These are phyloP conservation scores for Colletotrichum sp. DNA, from an alignment of 2,329 filamentous ascomycete genomes.

Conservation along the genomic window DNA sequence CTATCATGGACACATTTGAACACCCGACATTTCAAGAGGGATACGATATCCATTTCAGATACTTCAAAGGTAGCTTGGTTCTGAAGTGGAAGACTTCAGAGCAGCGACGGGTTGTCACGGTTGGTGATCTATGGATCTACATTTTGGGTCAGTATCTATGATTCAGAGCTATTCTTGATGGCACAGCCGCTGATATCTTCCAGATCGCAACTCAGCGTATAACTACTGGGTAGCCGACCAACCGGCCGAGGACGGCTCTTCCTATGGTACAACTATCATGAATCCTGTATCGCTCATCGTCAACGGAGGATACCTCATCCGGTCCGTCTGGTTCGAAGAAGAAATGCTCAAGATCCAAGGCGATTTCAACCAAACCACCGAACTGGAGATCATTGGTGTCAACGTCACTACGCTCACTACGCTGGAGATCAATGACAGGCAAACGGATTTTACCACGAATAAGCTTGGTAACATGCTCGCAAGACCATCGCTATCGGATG, in stretches of 20 bases:
- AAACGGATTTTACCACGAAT: conserved; percentile 38
- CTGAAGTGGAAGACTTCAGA: conserved; percentile 57
- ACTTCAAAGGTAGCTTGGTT: conserved; percentile 16
- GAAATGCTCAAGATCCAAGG: conserved; percentile 67
- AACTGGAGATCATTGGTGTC: conserved; percentile 73
- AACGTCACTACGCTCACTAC: conserved; percentile 53
- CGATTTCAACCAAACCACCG: conserved; percentile 74
- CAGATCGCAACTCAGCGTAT: conserved; percentile 70
- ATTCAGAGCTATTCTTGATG: fast-evolving
- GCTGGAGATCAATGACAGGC: conserved; percentile 47
- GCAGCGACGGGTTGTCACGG: conserved; percentile 55
- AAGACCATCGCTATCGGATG: conserved; percentile 29
- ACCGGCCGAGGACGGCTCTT: conserved; percentile 32
- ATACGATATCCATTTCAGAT: conserved; percentile 5
- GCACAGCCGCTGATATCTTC: neutral
- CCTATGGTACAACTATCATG: conserved; percentile 40
- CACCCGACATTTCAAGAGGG: conserved; percentile 40
- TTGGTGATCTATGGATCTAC: conserved; percentile 58
- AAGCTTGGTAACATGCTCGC: conserved; percentile 51
- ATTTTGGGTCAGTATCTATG: conserved; percentile 50
- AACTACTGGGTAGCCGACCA: conserved; percentile 71
- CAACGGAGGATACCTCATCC: conserved; percentile 68
- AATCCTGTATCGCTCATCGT: conserved; percentile 57
- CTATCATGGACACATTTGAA: conserved; percentile 41
- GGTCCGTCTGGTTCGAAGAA: conserved; percentile 61